Percentiles rank a stretch among this genome's conserved stretches.
Conservation (phyloP, 371 early-diverging fungal species). For the Mucor saturninus region DNA sequence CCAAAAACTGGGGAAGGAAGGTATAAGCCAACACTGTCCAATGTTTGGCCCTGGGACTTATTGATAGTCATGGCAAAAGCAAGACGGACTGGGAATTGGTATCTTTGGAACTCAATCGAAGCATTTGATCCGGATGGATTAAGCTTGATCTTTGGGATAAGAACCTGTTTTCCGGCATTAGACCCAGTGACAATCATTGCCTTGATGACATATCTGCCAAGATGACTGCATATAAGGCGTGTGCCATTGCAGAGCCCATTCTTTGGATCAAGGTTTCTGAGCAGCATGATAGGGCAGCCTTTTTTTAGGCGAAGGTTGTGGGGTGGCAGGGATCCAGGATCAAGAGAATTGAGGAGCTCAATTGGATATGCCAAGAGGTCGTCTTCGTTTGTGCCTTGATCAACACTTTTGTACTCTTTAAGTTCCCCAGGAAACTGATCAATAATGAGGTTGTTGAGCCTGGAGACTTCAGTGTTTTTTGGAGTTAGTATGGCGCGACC, state of each 20-base stretch:
- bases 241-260: slow-evolving; percentile 38
- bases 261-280: slow-evolving; percentile 29
- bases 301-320: slow-evolving; percentile 27
- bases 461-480: slow-evolving; percentile 7
- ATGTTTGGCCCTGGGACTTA: slow-evolving; percentile 37
- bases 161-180: not conserved
- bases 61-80: slow-evolving; percentile 40
- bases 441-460: slow-evolving; percentile 1
- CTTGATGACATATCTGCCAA: not conserved
- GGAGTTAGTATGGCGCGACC: slow-evolving; percentile 5
- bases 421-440: not conserved
- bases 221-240: not conserved
- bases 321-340: slow-evolving; percentile 25
- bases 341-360: slow-evolving; percentile 13
- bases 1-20: slow-evolving; percentile 19
- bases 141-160: not conserved
- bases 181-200: slow-evolving; percentile 2
- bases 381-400: not conserved
- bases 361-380: not conserved
- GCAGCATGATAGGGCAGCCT: slow-evolving; percentile 34
- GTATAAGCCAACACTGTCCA: slow-evolving; percentile 27
- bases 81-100: slow-evolving; percentile 29
- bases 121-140: not conserved
- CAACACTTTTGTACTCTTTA: not conserved
- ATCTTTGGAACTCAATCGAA: not conserved